These are phyloP conservation scores for Prototheca wickerhamii DNA, from an alignment of 163 green algal species.

Conservation along the genomic window DNA sequence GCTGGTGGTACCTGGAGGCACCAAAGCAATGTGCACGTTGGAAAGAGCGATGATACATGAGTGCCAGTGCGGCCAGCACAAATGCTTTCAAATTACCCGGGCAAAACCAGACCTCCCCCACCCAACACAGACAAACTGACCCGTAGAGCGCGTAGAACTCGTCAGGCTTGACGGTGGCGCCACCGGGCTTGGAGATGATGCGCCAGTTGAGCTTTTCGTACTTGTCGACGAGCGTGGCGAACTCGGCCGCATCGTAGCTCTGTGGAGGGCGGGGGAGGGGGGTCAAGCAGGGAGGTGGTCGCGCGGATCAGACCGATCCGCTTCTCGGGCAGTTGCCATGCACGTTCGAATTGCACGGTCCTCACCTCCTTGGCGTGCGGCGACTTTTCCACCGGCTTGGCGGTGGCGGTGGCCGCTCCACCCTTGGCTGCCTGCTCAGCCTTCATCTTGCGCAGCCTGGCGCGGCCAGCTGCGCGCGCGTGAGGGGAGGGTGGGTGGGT, in stretches of 20 bases:
- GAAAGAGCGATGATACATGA: too few species aligned
- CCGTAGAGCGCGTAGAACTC: slow-evolving; percentile 80
- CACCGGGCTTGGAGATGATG: slow-evolving; percentile 83
- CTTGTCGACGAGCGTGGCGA: slow-evolving; percentile 45
- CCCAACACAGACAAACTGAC: slow-evolving; percentile 17
- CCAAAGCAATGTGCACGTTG: neutral
- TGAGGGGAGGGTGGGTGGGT: neutral
- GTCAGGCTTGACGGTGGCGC: slow-evolving; percentile 80
- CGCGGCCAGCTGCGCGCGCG: slow-evolving; percentile 45
- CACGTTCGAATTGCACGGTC: too few species aligned
- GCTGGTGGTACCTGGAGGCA: slow-evolving; percentile 32
- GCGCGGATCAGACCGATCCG: too few species aligned
- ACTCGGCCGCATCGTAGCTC: slow-evolving; percentile 61
- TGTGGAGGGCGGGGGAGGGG: slow-evolving; percentile 7
- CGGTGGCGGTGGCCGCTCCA: slow-evolving; percentile 13
- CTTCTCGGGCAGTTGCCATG: too few species aligned
- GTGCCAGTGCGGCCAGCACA: too few species aligned
- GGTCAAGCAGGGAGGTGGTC: neutral
- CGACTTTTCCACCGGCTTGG: slow-evolving; percentile 25
- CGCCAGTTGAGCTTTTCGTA: slow-evolving; percentile 85
- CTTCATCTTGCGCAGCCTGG: slow-evolving; percentile 52
- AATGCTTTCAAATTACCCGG: too few species aligned
- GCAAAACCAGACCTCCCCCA: too few species aligned
- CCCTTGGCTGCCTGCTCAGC: slow-evolving; percentile 35
- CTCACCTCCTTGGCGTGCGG: slow-evolving; percentile 44